Percentiles rank a stretch among this genome's conserved stretches.
phyloP scores from a whole-genome alignment of 2,329 filamentous ascomycete genomes.

The Sporothrix variecibatus region DNA sequence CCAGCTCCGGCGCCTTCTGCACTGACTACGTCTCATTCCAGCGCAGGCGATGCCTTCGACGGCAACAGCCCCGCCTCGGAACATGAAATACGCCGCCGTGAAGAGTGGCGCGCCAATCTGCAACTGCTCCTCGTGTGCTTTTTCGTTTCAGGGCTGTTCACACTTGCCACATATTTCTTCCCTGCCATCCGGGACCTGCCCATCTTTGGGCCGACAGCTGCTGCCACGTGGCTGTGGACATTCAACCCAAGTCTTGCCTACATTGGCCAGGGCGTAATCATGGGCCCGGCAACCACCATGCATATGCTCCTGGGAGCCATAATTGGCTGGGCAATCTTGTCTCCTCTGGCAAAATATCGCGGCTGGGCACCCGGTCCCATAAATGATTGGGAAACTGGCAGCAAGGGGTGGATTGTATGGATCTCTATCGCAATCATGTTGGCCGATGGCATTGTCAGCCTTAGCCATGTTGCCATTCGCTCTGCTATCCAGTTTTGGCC shows the following conservation, averaged over 20 bases:
- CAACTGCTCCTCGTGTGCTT: slow-evolving; percentile 60
- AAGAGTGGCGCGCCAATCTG: slow-evolving; percentile 50
- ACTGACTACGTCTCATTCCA: not conserved
- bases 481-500: slow-evolving; percentile 31
- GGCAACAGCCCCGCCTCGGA: slow-evolving; percentile 31
- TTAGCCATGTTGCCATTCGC: slow-evolving; percentile 73
- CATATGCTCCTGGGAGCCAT: slow-evolving; percentile 93
- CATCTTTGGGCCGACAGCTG: slow-evolving; percentile 74
- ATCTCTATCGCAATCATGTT: slow-evolving; percentile 95
- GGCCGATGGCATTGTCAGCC: slow-evolving; percentile 84
- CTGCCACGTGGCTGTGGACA: slow-evolving; percentile 87
- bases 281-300: slow-evolving; percentile 91
- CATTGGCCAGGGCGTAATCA: slow-evolving; percentile 95
- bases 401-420: slow-evolving; percentile 99
- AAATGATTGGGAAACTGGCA: slow-evolving; percentile 85
- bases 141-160: slow-evolving; percentile 64
- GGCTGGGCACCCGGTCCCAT: slow-evolving; percentile 91
- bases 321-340: slow-evolving; percentile 87
- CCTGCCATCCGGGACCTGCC: slow-evolving; percentile 84
- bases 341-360: slow-evolving; percentile 78
- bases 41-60: not conserved
- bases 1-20: not conserved
- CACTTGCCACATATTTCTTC: slow-evolving; percentile 85
- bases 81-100: slow-evolving; percentile 39
- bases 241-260: slow-evolving; percentile 97